A percentile compares a stretch with the other conserved stretches of the same genome.
Conservation (phyloP, 176 grass and related monocot genomes). For the Paspalum notatum region DNA sequence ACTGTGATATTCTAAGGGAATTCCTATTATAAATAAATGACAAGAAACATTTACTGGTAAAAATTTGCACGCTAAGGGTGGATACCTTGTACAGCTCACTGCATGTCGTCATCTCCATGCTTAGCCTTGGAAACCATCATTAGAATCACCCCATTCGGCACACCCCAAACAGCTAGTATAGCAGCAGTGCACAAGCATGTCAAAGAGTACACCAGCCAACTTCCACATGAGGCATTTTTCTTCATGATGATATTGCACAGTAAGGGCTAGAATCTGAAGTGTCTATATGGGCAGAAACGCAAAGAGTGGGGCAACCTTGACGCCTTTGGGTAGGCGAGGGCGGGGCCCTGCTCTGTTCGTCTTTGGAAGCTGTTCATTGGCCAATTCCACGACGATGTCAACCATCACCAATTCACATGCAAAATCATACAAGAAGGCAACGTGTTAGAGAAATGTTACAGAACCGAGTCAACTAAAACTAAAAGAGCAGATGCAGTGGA, state of each 20-base stretch:
- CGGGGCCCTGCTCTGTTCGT: not conserved
- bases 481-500: too few relatives aligned
- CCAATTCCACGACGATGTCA: not conserved
- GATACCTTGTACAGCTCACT: constrained; percentile 2
- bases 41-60: too few relatives aligned
- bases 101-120: not conserved
- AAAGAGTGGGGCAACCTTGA: not conserved
- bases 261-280: too few relatives aligned
- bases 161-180: not conserved
- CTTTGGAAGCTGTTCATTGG: not conserved
- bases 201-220: not conserved
- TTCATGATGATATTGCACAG: not conserved
- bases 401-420: not conserved
- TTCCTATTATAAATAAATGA: too few relatives aligned
- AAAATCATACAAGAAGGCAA: not conserved
- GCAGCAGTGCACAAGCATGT: not conserved
- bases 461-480: too few relatives aligned
- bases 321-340: not conserved
- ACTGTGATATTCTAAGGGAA: not conserved
- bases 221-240: not conserved
- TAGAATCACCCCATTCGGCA: not conserved
- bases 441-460: not conserved
- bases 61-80: not conserved
- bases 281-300: not conserved
- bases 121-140: not conserved